Percentiles rank a stretch among this genome's conserved stretches.
These are phyloP conservation scores for Monosporascus sp. DNA, from an alignment of 2,329 filamentous ascomycete species.

Conservation along the genomic window DNA sequence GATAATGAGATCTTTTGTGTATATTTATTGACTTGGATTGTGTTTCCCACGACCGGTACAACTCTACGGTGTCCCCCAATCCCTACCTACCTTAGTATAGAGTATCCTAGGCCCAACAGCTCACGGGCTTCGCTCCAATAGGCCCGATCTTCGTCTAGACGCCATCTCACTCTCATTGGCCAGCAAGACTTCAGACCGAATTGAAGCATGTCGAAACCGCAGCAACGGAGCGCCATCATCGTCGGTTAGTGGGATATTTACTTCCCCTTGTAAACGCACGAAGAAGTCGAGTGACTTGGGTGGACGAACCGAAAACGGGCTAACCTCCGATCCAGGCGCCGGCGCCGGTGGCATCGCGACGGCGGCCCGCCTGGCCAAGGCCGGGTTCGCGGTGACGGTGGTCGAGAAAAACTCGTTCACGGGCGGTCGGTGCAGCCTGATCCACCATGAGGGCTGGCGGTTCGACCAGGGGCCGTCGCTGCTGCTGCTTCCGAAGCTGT, in stretches of 20 bases:
- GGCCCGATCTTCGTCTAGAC: not conserved
- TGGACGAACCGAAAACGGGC: not conserved
- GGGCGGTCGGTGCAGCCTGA: conserved; percentile 65
- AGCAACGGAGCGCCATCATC: conserved; percentile 39
- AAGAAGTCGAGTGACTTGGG: not conserved
- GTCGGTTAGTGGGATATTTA: conserved; percentile 36
- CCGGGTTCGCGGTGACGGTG: conserved; percentile 67
- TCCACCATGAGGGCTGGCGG: conserved; percentile 56
- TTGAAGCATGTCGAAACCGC: not conserved
- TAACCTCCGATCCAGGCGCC: conserved; percentile 44
- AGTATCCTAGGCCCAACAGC: not conserved
- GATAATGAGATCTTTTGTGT: too few relatives aligned
- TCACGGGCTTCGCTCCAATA: not conserved
- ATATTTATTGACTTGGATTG: too few relatives aligned
- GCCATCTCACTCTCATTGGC: not conserved
- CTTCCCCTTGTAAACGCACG: not conserved
- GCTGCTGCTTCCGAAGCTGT: conserved; percentile 65
- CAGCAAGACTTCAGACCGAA: not conserved
- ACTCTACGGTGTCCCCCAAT: not conserved
- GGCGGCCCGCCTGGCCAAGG: conserved; percentile 64
- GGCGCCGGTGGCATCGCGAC: conserved; percentile 68
- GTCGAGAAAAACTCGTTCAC: conserved; percentile 73
- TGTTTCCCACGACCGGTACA: too few relatives aligned
- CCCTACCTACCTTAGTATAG: not conserved
- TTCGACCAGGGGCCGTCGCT: conserved; percentile 76